phyloP scores from a whole-genome alignment of 2,329 filamentous ascomycete species.

The Colletotrichum trifolii region DNA sequence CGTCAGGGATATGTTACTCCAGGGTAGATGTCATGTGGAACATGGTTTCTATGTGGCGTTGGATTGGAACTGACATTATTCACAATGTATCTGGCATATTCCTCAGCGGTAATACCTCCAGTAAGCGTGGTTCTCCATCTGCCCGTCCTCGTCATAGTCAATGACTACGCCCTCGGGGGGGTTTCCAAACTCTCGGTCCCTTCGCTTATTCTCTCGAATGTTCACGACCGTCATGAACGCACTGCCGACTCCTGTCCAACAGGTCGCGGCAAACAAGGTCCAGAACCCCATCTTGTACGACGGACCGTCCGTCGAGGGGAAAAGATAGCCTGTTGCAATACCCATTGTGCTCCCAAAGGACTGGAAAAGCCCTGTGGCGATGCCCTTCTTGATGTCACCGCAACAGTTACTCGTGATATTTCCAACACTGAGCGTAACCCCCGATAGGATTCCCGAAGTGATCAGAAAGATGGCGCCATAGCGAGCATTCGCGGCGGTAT shows the following conservation, averaged over 20 bases:
- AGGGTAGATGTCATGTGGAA: too few species aligned
- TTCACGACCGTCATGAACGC: slow-evolving; percentile 34
- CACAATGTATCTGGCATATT: too few species aligned
- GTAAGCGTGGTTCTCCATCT: slow-evolving; percentile 30
- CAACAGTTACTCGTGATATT: slow-evolving; percentile 33
- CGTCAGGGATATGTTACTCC: too few species aligned
- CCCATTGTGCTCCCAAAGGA: slow-evolving; percentile 34
- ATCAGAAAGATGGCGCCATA: slow-evolving; percentile 31
- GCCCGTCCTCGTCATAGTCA: slow-evolving; percentile 26
- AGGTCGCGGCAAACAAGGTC: slow-evolving; percentile 28
- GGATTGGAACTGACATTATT: too few species aligned
- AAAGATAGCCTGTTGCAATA: slow-evolving; percentile 27
- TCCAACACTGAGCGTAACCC: slow-evolving; percentile 17
- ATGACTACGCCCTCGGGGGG: slow-evolving; percentile 16
- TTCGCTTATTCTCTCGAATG: slow-evolving; percentile 33
- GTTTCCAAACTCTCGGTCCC: slow-evolving; percentile 34
- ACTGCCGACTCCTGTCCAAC: slow-evolving; percentile 24
- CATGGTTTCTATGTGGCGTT: too few species aligned
- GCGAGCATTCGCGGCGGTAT: slow-evolving; percentile 9
- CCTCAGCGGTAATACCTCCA: slow-evolving; percentile 24
- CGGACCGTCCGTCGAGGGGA: slow-evolving; percentile 21
- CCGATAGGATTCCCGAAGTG: slow-evolving; percentile 17
- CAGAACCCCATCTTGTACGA: slow-evolving; percentile 27
- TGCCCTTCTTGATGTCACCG: slow-evolving; percentile 33
- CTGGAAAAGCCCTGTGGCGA: slow-evolving; percentile 23